A percentile compares a stretch with the other conserved stretches of the same genome.
Evolutionary conservation across 2,329 filamentous ascomycete genomes (phyloP).

Genomic region (Chaetomiaceae sp.): DNA sequence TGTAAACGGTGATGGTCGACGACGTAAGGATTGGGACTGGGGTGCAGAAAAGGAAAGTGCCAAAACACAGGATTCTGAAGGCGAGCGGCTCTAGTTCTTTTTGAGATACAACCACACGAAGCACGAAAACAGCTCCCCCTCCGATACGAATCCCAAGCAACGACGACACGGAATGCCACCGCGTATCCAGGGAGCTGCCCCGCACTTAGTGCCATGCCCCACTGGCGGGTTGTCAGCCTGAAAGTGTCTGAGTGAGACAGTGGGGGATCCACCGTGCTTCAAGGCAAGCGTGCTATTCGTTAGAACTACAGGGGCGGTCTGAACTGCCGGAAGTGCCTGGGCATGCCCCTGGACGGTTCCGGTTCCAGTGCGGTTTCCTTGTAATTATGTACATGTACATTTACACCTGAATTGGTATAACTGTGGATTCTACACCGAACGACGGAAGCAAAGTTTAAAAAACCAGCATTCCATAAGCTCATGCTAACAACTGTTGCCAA

Average conservation of each 20-base stretch:
- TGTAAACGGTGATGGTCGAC: too few species aligned
- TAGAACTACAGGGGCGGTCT: conserved; percentile 2
- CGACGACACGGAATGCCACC: conserved; percentile 9
- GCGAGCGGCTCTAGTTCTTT: conserved; percentile 2
- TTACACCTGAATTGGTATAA: too few species aligned
- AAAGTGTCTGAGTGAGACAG: background rate
- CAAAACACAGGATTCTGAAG: background rate
- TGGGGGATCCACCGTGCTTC: conserved; percentile 5
- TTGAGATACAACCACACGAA: conserved; percentile 4
- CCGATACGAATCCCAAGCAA: conserved; percentile 10
- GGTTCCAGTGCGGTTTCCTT: too few species aligned
- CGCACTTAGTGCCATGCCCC: conserved; percentile 5
- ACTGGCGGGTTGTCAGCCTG: background rate
- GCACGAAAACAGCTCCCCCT: conserved; percentile 11
- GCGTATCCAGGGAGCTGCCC: conserved; percentile 1
- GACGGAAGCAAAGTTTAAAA: too few species aligned
- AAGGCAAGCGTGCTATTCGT: conserved; percentile 1
- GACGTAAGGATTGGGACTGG: too few species aligned
- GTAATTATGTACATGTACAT: too few species aligned
- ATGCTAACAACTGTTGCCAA: too few species aligned
- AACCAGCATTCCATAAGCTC: too few species aligned
- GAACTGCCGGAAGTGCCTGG: conserved; percentile 1
- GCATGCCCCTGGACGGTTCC: too few species aligned
- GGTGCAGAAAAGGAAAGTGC: too few species aligned
- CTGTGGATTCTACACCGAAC: too few species aligned